phyloP scores from a whole-genome alignment of 2,329 filamentous ascomycete species.

The Magnaporthiopsis rhizophila region DNA sequence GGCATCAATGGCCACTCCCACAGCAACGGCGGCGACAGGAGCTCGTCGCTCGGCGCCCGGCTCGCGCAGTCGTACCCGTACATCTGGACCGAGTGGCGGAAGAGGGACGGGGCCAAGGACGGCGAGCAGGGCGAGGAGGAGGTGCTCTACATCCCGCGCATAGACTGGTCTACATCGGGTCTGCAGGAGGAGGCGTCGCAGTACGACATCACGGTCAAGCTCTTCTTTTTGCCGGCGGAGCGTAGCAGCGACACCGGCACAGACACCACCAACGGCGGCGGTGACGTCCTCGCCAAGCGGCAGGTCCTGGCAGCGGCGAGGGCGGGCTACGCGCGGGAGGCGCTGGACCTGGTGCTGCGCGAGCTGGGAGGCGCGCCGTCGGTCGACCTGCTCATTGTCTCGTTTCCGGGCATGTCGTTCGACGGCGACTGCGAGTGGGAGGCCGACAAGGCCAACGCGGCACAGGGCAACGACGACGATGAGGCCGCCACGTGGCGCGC shows the following conservation, averaged over 20 bases:
- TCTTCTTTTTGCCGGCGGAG: conserved; percentile 80
- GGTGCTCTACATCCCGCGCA: conserved; percentile 67
- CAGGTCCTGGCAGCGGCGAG: conserved; percentile 42
- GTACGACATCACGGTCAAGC: conserved; percentile 92
- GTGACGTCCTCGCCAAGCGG: too few relatives aligned
- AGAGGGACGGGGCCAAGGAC: conserved; percentile 21
- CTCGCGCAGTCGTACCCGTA: conserved; percentile 19
- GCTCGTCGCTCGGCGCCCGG: conserved; percentile 18
- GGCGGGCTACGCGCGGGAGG: conserved; percentile 64
- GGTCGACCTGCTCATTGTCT: conserved; percentile 84
- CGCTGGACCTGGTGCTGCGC: conserved; percentile 69
- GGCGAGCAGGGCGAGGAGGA: conserved; percentile 32
- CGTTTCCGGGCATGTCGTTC: conserved; percentile 88
- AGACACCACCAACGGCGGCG: too few relatives aligned
- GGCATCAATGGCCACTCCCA: conserved; percentile 16
- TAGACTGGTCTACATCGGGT: conserved; percentile 63
- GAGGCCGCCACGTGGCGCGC: conserved; percentile 58
- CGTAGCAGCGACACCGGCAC: conserved; percentile 21
- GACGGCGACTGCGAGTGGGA: conserved; percentile 85
- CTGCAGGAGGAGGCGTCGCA: conserved; percentile 72
- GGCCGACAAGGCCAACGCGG: conserved; percentile 53
- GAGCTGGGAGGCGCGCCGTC: conserved; percentile 62
- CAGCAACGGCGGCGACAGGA: conserved; percentile 8
- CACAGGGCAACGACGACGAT: conserved; percentile 58
- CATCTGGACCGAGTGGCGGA: conserved; percentile 56